These are phyloP conservation scores for Actinomortierella wolfii DNA, from an alignment of 371 early-diverging fungal genomes.

Conservation along the genomic window DNA sequence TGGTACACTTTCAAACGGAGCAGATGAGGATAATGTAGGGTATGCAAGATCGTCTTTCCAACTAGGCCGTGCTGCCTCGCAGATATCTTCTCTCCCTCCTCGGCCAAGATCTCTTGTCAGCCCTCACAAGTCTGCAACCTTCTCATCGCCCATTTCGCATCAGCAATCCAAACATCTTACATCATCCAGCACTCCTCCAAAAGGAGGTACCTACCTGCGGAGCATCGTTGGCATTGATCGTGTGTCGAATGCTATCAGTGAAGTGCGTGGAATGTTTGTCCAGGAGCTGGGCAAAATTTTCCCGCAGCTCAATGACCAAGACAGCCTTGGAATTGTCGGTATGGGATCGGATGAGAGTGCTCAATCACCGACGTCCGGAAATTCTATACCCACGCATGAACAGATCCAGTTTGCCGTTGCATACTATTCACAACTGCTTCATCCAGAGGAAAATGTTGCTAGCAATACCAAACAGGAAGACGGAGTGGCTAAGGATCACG, in stretches of 20 bases:
- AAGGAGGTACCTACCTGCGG: conserved; percentile 1
- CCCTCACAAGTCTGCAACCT: conserved; percentile 17
- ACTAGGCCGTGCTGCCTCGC: conserved; percentile 13
- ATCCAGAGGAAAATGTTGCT: conserved; percentile 3
- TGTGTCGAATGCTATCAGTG: conserved; percentile 42
- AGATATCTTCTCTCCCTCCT: conserved; percentile 24
- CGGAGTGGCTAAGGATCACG: no score
- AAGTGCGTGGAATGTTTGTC: conserved; percentile 47
- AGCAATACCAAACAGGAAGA: no score
- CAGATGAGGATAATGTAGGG: not conserved
- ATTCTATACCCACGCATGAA: conserved; percentile 43
- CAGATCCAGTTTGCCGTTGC: conserved; percentile 45
- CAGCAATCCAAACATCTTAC: no score
- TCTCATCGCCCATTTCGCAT: conserved; percentile 12
- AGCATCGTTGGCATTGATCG: conserved; percentile 27
- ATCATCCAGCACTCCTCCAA: no score
- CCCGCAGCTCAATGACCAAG: conserved; percentile 46
- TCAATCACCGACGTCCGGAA: not conserved
- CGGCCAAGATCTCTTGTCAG: conserved; percentile 34
- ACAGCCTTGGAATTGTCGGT: conserved; percentile 43
- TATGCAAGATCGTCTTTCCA: conserved; percentile 28
- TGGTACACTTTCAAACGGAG: not conserved
- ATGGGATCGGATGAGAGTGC: conserved; percentile 33
- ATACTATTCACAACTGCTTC: conserved; percentile 39
- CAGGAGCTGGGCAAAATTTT: conserved; percentile 46